A percentile compares a stretch with the other conserved stretches of the same genome.
Conservation (phyloP, 176 grass and related monocot genomes). For the Chrysopogon serrulatus region DNA sequence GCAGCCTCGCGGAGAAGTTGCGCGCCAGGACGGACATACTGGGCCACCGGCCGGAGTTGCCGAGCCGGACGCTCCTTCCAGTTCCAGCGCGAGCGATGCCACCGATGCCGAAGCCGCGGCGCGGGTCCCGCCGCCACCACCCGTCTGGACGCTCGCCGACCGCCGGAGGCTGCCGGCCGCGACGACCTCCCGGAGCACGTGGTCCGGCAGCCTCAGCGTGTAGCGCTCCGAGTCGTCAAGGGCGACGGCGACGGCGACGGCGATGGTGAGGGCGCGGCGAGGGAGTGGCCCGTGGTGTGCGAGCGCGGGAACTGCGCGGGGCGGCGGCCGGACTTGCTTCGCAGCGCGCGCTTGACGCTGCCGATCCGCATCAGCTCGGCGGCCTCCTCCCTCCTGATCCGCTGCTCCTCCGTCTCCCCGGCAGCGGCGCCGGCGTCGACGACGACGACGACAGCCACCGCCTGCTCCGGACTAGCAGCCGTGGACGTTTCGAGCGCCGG, state of each 20-base stretch:
- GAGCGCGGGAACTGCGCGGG: slow-evolving; percentile 59
- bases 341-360: slow-evolving; percentile 48
- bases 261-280: background rate
- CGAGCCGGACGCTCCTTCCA: slow-evolving; percentile 53
- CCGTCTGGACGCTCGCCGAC: slow-evolving; percentile 42
- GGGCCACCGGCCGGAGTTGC: slow-evolving; percentile 57
- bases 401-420: slow-evolving; percentile 40
- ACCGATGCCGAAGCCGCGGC: slow-evolving; percentile 17
- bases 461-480: background rate
- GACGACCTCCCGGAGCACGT: slow-evolving; percentile 47
- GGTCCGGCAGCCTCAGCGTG: slow-evolving; percentile 69
- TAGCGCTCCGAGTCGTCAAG: slow-evolving; percentile 31
- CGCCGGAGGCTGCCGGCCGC: slow-evolving; percentile 37
- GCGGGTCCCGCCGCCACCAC: slow-evolving; percentile 32
- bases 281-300: slow-evolving; percentile 81
- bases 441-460: slow-evolving; percentile 18
- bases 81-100: slow-evolving; percentile 3
- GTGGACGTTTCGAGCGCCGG: background rate
- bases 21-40: slow-evolving; percentile 33
- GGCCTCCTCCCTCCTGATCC: slow-evolving; percentile 39
- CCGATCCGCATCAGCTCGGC: slow-evolving; percentile 60
- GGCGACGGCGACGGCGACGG: background rate
- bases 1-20: slow-evolving; percentile 48
- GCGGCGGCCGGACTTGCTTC: slow-evolving; percentile 25
- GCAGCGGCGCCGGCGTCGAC: slow-evolving; percentile 13